Base-by-base conservation (phyloP, 345 rosid species). In the Noccaea bulbosa region DNA sequence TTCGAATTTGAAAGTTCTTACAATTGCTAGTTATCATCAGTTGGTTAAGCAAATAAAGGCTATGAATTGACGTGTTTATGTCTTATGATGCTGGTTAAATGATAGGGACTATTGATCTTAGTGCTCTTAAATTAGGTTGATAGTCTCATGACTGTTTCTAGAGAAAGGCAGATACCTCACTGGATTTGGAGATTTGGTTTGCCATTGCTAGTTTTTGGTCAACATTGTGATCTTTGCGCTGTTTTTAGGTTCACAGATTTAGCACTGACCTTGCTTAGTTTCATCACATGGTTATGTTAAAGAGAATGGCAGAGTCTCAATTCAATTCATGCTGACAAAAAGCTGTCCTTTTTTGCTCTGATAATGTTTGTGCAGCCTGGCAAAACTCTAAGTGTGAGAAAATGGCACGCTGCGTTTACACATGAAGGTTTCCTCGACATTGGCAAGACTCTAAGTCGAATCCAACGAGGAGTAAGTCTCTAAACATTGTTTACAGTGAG, bases 351-450 rank as follows among this genome's bases (percentile, higher is more conserved):
- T 69, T 70, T 69, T 72, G 27, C 20, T 24, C 37, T 24, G 0
- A 47, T 17, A 60, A 8, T 69, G 64, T 50, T 68, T 59, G 17
- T 78, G 78, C 84, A 95, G 99, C 88, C 97, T 68, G 98, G 98
- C 77, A 95, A 84, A 82, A 95, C 99, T n/a, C 72, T 95, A 45
- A 95, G 99, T 78, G 80, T 69, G n/a, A 95, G 97, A 79, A 95
- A 90, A 86, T 95, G 99, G 99, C 94, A 85, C 1, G 88, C 91
- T 63, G 96, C 96, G 30, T 88, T 92, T 86, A 74, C 90, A 71
- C 75, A 79, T 11, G 96, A 88, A 60, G 98, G 98, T 10, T 67
- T 70, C 46, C 86, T 92, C 32, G 96, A 95, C 78, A 82, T 92
- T 43, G 82, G 92, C 79, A 92, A 92, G 76, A 87, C 92, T 53